Evolutionary conservation across 305 asterid species (phyloP), one percentile per base, ranked within the genome.

Genomic region (Striga hermonthica): DNA sequence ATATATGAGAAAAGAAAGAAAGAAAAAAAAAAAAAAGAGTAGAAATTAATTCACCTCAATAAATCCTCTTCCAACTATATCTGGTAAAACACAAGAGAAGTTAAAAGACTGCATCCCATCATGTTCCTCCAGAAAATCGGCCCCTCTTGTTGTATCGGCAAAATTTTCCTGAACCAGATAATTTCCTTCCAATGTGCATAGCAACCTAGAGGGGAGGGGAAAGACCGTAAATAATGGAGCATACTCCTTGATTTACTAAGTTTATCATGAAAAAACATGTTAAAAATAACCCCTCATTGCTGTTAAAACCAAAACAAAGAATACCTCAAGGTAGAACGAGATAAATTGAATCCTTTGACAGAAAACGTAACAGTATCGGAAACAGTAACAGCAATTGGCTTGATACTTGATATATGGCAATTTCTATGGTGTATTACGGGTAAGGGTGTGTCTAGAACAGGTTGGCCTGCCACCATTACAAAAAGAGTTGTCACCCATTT

Each of bases 321-420:
- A 41, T 78, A 93, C 99, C 99, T 90, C 69, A 86, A 78, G n/a
- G 87, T 76, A 72, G 91, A 74, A 65, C 64, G 82, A 59, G 88
- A 80, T 63, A 94, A 63, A 77, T 94, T 85, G 82, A 72, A 68
- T 72, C 97, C 97, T 72, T 76, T 84, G 63, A 94, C 95, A 45
- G 72, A 80, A 84, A 94, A 94, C 62, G 78, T 76, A 72, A 81
- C 95, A 53, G 57, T 74, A 67, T 83, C 95, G 3, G 95, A 85
- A 73, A 76, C 73, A 49, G 90, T 70, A 80, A 85, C 99, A 15
- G 98, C 99, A 75, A 94, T 76, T 38, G 99, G 99, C 76, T 77
- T 85, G 75, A 87, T 75, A 66, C 85, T 88, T 40, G 80, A 77
- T 79, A 94, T 88, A 77, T 78, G 81, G 81, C 88, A 84, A 74